Evolutionary conservation across 2,329 filamentous ascomycete genomes (phyloP), one percentile per base, ranked within the genome.

Genomic region (Spiromastix sp.): DNA sequence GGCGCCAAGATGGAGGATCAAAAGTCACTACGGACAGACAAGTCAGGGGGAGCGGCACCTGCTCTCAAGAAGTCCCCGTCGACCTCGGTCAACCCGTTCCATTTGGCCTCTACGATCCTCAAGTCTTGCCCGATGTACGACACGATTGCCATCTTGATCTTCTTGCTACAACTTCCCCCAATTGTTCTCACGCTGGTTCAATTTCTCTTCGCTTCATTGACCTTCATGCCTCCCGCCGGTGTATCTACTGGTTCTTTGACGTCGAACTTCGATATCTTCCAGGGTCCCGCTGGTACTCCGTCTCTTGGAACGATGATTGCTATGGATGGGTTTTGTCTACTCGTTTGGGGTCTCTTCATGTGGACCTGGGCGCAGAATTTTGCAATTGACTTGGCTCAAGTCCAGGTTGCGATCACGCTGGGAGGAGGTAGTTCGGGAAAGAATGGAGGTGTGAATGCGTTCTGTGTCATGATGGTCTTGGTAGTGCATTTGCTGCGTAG

Each of bases 101-200:
- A 83, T 49, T 70, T 93, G 45, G 81, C 82, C 44, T 74, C 84
- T 48, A 94, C 86, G 37, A 89, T 96, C 50, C 75, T 96, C 56
- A 79, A 78, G 51, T 85, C 86, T 34, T 89, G 87, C 51, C 89
- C 89, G 36, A 77, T 94, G 54, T 83, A 85, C 64, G 89, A 96
- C 64, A 94, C 89, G 42, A 85, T 95, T 62, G 86, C 89, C 56
- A 94, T 96, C 52, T 77, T 96, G 58, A 94, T 95, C 62, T 83
- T 95, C 50, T 75, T 96, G 47, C 82, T 95, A 61, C 87, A 93
- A 56, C 77, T 95, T 7, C 87, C 89, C 19, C 85, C 87, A 15
- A 79, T 89, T 51, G 79, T 89, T 39, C 72, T 95, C 51, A 89
- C 86, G 44, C 71, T 85, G 57, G 85, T 94, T 51, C 93, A 95